Evolutionary conservation across 768 basidiomycete species (phyloP).

Genomic region (Boletus rubescentipes): DNA sequence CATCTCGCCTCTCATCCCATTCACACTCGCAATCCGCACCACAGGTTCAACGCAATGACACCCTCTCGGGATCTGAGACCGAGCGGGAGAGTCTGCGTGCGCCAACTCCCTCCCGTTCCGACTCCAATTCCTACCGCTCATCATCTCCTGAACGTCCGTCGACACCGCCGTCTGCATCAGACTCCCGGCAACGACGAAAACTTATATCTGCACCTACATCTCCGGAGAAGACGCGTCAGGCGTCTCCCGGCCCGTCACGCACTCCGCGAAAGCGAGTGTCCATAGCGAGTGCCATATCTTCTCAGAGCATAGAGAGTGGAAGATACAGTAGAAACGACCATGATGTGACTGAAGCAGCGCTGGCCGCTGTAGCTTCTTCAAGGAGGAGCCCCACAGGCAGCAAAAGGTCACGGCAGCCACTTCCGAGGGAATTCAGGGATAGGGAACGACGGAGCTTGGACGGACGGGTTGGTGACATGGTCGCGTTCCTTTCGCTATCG

Average conservation of each 20-base stretch:
- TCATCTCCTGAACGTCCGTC: slow-evolving; percentile 39
- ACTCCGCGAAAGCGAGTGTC: slow-evolving; percentile 45
- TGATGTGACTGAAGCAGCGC: slow-evolving; percentile 54
- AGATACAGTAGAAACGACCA: slow-evolving; percentile 23
- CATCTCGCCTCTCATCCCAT: slow-evolving; percentile 37
- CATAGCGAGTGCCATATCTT: slow-evolving; percentile 33
- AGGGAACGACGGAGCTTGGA: slow-evolving; percentile 38
- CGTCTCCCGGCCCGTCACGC: slow-evolving; percentile 41
- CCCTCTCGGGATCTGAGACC: slow-evolving; percentile 76
- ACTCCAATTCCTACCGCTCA: slow-evolving; percentile 35
- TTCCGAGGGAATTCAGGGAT: slow-evolving; percentile 51
- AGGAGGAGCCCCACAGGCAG: slow-evolving; percentile 48
- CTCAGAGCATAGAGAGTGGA: slow-evolving; percentile 23
- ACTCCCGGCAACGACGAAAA: slow-evolving; percentile 36
- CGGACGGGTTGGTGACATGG: slow-evolving; percentile 37
- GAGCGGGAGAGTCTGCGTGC: slow-evolving; percentile 61
- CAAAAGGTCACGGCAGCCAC: slow-evolving; percentile 47
- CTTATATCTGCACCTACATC: slow-evolving; percentile 51
- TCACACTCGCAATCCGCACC: slow-evolving; percentile 30
- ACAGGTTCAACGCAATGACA: slow-evolving; percentile 32
- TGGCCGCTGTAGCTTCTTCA: slow-evolving; percentile 60
- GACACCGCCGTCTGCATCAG: slow-evolving; percentile 36
- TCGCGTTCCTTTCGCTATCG: neutral
- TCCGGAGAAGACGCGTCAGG: slow-evolving; percentile 37
- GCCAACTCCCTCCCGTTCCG: slow-evolving; percentile 30